These are phyloP conservation scores for Cyberlindnera mississippiensis DNA, from an alignment of 805 yeast species.

Conservation along the genomic window DNA sequence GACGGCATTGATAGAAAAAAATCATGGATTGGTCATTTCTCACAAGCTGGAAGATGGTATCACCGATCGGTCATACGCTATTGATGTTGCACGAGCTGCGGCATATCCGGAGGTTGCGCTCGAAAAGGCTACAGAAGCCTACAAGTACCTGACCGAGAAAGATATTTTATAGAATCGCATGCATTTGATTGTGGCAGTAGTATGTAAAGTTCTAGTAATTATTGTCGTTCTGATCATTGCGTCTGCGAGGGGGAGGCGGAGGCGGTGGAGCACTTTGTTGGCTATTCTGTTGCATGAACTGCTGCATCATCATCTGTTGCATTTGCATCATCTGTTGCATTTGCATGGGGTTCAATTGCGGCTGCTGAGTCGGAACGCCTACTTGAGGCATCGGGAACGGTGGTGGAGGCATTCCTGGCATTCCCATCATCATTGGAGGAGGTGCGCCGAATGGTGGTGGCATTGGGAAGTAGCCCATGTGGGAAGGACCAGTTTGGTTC, in stretches of 20 bases:
- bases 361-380: conserved; percentile 1
- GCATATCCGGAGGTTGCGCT: conserved; percentile 60
- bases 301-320: conserved; percentile 29
- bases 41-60: conserved; percentile 90
- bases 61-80: conserved; percentile 92
- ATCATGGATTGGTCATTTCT: conserved; percentile 67
- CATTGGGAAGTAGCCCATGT: conserved; percentile 4
- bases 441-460: conserved; percentile 4
- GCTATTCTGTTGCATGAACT: conserved; percentile 15
- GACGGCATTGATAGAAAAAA: conserved; percentile 31
- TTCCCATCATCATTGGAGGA: conserved; percentile 24
- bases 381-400: conserved; percentile 1
- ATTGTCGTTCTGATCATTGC: background rate
- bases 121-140: conserved; percentile 11
- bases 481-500: background rate
- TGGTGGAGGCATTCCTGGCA: conserved; percentile 9
- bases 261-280: conserved; percentile 20
- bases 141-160: conserved; percentile 5
- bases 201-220: background rate
- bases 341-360: conserved; percentile 20
- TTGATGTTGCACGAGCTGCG: conserved; percentile 93
- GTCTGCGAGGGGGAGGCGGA: background rate
- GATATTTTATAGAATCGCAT: conserved; percentile 6
- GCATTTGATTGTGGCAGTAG: conserved; percentile 1
- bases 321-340: conserved; percentile 30